phyloP scores from a whole-genome alignment of 1,284 basidiomycete genomes.

The Mycosarcoma mackinlayi region DNA sequence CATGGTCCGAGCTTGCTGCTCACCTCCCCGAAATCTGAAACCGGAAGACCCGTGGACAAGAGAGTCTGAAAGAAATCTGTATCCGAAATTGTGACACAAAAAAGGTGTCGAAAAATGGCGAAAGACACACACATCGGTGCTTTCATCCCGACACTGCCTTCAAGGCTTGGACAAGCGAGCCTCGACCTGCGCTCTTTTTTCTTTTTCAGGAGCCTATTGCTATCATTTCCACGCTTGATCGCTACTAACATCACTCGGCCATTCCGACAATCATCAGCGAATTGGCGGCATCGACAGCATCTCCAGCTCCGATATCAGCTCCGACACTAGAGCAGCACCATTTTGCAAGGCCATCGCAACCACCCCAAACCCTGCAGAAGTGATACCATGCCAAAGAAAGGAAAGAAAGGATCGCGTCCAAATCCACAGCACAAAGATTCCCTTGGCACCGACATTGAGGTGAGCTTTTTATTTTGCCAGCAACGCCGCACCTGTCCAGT shows the following conservation, averaged over 20 bases:
- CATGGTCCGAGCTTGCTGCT: slow-evolving; percentile 25
- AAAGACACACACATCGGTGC: not conserved
- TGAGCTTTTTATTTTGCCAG: too few relatives aligned
- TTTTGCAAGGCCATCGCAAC: not conserved
- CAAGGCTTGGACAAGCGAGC: slow-evolving; percentile 15
- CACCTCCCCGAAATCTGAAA: slow-evolving; percentile 8
- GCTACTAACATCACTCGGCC: too few relatives aligned
- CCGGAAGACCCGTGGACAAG: not conserved
- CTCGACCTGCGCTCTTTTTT: not conserved
- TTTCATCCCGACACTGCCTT: too few relatives aligned
- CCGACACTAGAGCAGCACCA: too few relatives aligned
- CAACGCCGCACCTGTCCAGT: too few relatives aligned
- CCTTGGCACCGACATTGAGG: slow-evolving; percentile 34
- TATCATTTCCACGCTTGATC: too few relatives aligned
- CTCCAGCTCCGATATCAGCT: too few relatives aligned
- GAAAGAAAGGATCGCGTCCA: slow-evolving; percentile 34
- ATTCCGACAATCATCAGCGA: too few relatives aligned
- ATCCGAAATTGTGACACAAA: slow-evolving; percentile 12
- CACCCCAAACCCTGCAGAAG: not conserved
- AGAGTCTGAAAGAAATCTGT: not conserved
- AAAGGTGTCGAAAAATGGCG: not conserved
- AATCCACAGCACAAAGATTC: slow-evolving; percentile 21
- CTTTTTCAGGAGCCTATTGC: too few relatives aligned
- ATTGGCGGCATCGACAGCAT: too few relatives aligned
- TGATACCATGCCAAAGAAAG: slow-evolving; percentile 43